Evolutionary conservation across 257 asterid species (phyloP).

Genomic region (Rauvolfia tetraphylla): DNA sequence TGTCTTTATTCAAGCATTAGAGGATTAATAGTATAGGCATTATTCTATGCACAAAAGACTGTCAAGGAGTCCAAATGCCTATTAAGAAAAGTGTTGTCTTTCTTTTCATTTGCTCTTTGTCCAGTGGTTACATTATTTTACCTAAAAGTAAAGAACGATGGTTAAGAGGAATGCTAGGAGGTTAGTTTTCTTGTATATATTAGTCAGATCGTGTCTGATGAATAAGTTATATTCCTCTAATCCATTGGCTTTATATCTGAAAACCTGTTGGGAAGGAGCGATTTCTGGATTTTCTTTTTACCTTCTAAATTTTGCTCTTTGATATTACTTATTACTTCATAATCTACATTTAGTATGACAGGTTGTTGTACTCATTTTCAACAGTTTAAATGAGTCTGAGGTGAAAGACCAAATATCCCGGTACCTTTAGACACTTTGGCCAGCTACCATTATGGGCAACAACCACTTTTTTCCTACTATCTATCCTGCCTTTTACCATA

Average conservation of each 20-base stretch:
- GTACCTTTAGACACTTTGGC: not conserved
- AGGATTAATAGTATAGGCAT: not conserved
- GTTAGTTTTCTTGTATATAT: not conserved
- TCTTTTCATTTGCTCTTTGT: not conserved
- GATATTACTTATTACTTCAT: not conserved
- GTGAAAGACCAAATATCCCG: not conserved
- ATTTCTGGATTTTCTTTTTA: not conserved
- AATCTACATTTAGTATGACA: not conserved
- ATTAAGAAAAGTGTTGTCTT: not conserved
- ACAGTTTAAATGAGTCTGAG: not conserved
- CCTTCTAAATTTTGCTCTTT: not conserved
- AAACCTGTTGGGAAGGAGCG: no score
- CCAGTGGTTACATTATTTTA: not conserved
- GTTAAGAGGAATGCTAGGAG: not conserved
- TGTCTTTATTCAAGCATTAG: not conserved
- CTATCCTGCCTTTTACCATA: not conserved
- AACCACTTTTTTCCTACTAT: not conserved
- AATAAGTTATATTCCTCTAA: not conserved
- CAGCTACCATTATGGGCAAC: not conserved
- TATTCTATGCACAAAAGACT: not conserved
- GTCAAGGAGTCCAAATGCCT: not conserved
- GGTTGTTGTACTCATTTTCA: not conserved
- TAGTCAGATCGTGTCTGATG: not conserved
- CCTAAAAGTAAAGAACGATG: not conserved
- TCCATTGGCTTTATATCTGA: no score